A percentile compares a stretch with the other conserved stretches of the same genome.
Evolutionary conservation across 805 yeast species (phyloP).

Genomic region (Maudiozyma pseudohumilis): DNA sequence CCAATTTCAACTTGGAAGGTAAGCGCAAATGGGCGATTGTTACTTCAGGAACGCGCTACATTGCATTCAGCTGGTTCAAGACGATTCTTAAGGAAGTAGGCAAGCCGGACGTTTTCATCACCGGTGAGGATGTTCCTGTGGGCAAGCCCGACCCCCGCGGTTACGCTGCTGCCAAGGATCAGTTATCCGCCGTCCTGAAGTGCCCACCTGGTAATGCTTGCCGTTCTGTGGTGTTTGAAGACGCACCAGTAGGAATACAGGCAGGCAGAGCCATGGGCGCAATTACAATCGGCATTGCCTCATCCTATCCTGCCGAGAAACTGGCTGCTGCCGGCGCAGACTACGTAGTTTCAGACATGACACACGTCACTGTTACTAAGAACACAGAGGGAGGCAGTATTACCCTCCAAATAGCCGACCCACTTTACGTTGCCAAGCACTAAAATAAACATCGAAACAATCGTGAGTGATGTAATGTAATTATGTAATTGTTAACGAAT

Average conservation of each 20-base stretch:
- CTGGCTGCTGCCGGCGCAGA: constrained; percentile 68
- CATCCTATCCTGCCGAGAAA: constrained; percentile 54
- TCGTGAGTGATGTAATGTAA: too few species aligned
- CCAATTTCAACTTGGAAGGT: constrained; percentile 1
- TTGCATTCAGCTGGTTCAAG: constrained; percentile 67
- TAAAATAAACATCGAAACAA: too few species aligned
- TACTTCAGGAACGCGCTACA: constrained; percentile 63
- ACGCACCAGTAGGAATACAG: constrained; percentile 72
- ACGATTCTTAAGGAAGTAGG: constrained; percentile 40
- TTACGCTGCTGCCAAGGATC: constrained; percentile 46
- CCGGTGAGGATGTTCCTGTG: constrained; percentile 59
- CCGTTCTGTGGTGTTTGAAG: constrained; percentile 60
- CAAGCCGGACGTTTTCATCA: constrained; percentile 64
- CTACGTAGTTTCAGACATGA: constrained; percentile 62
- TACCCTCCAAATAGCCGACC: constrained; percentile 7
- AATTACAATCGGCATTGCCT: constrained; percentile 62
- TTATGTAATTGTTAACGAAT: too few species aligned
- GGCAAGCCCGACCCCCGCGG: constrained; percentile 85
- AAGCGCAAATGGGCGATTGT: constrained; percentile 69
- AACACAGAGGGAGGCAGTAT: constrained; percentile 6
- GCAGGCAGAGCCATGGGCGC: constrained; percentile 78
- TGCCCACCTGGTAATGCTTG: constrained; percentile 10
- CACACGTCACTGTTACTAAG: constrained; percentile 13
- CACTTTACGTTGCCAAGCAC: too few species aligned
- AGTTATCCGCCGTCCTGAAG: constrained; percentile 35